phyloP scores from a whole-genome alignment of 2,329 filamentous ascomycete genomes.

The Pyricularia sp. region DNA sequence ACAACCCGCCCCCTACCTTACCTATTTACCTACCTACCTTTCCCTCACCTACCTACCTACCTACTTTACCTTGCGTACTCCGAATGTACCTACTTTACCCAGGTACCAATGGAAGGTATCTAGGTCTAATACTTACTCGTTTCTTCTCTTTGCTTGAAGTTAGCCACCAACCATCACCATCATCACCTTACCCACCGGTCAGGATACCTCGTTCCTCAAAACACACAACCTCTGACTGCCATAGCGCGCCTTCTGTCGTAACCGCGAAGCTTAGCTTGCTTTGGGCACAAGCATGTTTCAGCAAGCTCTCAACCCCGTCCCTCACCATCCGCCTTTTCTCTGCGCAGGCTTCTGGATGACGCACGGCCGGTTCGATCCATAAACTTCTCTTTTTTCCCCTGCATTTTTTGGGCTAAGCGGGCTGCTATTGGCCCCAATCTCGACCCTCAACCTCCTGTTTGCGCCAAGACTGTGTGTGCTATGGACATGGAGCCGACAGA shows the following conservation, averaged over 20 bases:
- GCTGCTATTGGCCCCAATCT: neutral
- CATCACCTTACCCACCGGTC: neutral
- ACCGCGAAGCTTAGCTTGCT: neutral
- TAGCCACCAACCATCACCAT: too few relatives aligned
- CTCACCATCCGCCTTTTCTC: neutral
- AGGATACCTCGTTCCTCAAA: neutral
- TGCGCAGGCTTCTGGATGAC: neutral
- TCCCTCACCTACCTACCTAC: neutral
- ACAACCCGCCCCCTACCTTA: neutral
- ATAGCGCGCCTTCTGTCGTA: neutral
- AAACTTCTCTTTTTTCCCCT: neutral
- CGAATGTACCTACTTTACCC: too few relatives aligned
- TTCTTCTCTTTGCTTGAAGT: neutral
- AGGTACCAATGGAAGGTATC: too few relatives aligned
- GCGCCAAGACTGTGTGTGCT: neutral
- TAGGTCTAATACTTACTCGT: too few relatives aligned
- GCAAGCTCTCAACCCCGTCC: neutral
- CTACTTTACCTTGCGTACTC: neutral
- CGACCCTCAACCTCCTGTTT: neutral
- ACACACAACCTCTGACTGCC: neutral
- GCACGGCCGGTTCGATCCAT: neutral
- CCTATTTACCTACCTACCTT: neutral
- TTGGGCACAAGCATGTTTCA: neutral
- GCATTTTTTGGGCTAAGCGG: neutral
- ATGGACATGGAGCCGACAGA: neutral